phyloP scores from a whole-genome alignment of 1,284 basidiomycete genomes.

The Rhodofomes roseus region DNA sequence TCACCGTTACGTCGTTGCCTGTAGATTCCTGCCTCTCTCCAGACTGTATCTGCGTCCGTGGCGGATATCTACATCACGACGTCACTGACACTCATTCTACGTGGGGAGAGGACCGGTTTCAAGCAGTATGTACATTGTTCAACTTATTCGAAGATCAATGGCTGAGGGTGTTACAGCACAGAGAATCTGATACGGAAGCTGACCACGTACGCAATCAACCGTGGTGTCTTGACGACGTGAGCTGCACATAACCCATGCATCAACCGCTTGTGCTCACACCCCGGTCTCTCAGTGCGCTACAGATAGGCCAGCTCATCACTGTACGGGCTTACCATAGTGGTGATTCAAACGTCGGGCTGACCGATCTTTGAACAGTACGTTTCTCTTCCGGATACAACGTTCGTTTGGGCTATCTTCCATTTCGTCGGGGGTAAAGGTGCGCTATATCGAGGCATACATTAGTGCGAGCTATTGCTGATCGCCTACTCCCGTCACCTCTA shows the following conservation, averaged over 20 bases:
- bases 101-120: neutral
- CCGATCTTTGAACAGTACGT: neutral
- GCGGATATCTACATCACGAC: slow-evolving; percentile 4
- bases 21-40: slow-evolving; percentile 1
- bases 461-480: neutral
- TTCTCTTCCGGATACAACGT: neutral
- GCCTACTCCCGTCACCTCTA: neutral
- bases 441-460: neutral
- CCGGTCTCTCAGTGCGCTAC: neutral
- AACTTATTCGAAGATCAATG: too few relatives aligned
- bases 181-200: slow-evolving; percentile 2
- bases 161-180: neutral
- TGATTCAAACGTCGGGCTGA: neutral
- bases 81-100: neutral
- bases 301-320: neutral
- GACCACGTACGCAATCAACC: slow-evolving; percentile 3
- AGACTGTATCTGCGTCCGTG: neutral
- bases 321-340: neutral
- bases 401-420: slow-evolving; percentile 5
- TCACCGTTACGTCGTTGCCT: neutral
- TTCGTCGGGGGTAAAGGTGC: slow-evolving; percentile 2
- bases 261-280: neutral
- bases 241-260: neutral
- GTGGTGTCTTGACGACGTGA: slow-evolving; percentile 1
- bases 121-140: neutral